Conservation (phyloP, 2,329 filamentous ascomycete genomes). For the Fusarium graminum region DNA sequence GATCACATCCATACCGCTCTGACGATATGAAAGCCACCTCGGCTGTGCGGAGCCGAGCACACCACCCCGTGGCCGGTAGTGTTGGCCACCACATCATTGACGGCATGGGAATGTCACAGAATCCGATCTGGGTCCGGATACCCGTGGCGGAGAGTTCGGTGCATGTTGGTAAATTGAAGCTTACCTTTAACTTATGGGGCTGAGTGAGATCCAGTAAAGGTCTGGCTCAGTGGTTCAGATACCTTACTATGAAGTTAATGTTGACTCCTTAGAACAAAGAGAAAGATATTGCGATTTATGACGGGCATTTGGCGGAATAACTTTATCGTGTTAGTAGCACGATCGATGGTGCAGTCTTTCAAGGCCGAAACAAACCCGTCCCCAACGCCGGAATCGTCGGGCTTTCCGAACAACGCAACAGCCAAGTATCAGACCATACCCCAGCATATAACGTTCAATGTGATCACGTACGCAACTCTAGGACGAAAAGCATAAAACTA, state of each 20-base stretch:
- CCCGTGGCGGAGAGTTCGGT: neutral
- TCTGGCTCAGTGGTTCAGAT: neutral
- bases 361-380: slow-evolving; percentile 3
- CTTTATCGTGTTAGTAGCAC: neutral
- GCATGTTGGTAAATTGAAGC: slow-evolving; percentile 11
- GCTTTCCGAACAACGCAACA: slow-evolving; percentile 5
- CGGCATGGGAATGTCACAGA: slow-evolving; percentile 21
- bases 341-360: neutral
- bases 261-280: neutral
- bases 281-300: neutral
- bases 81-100: slow-evolving; percentile 11
- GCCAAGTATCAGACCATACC: slow-evolving; percentile 11
- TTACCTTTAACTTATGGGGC: neutral
- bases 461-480: slow-evolving; percentile 6
- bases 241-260: neutral
- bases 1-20: slow-evolving; percentile 1
- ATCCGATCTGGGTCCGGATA: slow-evolving; percentile 6
- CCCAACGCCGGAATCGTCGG: slow-evolving; percentile 14
- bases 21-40: slow-evolving; percentile 1
- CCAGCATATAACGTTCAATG: neutral
- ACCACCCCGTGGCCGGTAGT: slow-evolving; percentile 18
- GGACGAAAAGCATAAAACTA: neutral
- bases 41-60: slow-evolving; percentile 36
- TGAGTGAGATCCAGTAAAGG: slow-evolving; percentile 4
- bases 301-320: neutral